Evolutionary conservation across 306 rosid genomes (phyloP), one percentile per base, ranked within the genome.

Genomic region (Abrus pulchellus): DNA sequence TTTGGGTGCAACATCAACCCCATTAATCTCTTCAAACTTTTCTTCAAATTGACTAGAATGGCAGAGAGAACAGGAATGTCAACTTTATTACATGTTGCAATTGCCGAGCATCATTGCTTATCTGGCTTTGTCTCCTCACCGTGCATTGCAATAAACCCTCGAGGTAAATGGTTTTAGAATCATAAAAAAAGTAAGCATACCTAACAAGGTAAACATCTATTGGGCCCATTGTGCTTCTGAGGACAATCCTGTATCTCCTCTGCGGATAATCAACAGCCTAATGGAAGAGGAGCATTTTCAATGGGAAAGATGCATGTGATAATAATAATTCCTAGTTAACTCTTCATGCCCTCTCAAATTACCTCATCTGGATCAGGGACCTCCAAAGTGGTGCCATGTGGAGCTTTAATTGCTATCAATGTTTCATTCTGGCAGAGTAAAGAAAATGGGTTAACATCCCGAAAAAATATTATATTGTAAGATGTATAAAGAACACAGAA

Each of bases 311-410:
- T 53, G 63, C 74, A 67, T 3, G 47, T 9, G 54, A 59, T 75
- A 72, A 62, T 62, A 67, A 30, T 61, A 50, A 61, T 76, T 48
- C 49, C 29, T 41, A 59, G 1, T 8, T 27, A 34, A 80, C 8
- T 60, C 68, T 68, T 36, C 44, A 28, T 73, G 47, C 62, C 60
- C 40, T 80, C 56, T 38, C 56, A 85, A 85, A 79, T 68, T 87
- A 95, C 99, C 99, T 95, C 99, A 41, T 95, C 98, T 27, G 99
- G 99, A 90, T 95, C 97, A 41, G 99, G 97, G 76, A 95, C 99
- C 89, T 95, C 99, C 79, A 95, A 85, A 48, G 97, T 95, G 81
- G 99, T 95, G 71, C 99, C 97, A 76, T 93, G 96, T 6, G 99
- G 99, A 88, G 99, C 99, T 86, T 93, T 95, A 74, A 95, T 95